Base-by-base conservation (phyloP, 164 flowering plant species). In the Stephania cephalantha region DNA sequence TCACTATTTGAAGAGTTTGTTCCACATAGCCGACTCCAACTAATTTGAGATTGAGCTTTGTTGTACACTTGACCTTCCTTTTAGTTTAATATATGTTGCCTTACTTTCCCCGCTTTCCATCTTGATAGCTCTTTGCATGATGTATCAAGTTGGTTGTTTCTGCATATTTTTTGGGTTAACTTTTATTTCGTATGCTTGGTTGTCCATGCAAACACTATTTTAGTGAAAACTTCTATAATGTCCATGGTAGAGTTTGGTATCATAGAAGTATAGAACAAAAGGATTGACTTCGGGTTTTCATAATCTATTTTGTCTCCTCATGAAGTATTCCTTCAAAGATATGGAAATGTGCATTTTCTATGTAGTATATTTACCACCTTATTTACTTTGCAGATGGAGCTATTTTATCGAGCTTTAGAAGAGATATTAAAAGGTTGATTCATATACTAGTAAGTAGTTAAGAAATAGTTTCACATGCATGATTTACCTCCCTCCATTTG, bases 351-450 rank as follows among this genome's bases (percentile, higher is more conserved):
- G 65, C 22, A 4, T 15, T 20, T 58, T 58, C n/a, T 58, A 58
- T 58, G n/a, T 58, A 2, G 65, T n/a, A 20, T 58, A 58, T 58
- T 58, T 58, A 58, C 65, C 22, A 13, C 20, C 65, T 58, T 58
- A 58, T 58, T 58, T n/a, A 58, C 65, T 58, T 58, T 58, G 65
- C 65, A 17, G 22, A 17, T 58, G 65, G 65, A 58, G 65, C 65
- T 58, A 58, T 58, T 58, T 58, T 58, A 58, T 58, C 65, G 22
- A 58, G 65, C 65, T 17, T 58, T 58, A 58, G 65, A 58, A 58
- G 22, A 58, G 65, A 9, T 18, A 58, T 55, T 58, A 58, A 58
- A 50, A 58, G 65, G 65, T 58, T 58, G 65, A 58, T 15, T 58
- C n/a, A 15, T 58, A 58, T 58, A 58, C 65, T 58, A 17, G 65